These are phyloP conservation scores for Colletotrichum sidae DNA, from an alignment of 2,329 filamentous ascomycete genomes.

Conservation along the genomic window DNA sequence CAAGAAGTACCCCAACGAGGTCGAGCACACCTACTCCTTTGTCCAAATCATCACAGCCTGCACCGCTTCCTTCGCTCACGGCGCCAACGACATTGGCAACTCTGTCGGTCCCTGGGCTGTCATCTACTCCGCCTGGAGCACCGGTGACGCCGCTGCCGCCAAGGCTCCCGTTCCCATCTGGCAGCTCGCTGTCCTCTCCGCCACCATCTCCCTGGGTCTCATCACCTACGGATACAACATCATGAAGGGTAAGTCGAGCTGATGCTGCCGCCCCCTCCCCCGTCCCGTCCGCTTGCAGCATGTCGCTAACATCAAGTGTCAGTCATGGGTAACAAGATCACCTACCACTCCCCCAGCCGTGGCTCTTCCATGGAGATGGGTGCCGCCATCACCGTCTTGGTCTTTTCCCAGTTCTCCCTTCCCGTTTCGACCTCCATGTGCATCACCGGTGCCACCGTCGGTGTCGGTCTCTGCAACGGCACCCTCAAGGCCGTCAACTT, in stretches of 20 bases:
- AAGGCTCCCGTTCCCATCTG: slow-evolving; percentile 78
- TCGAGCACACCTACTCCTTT: slow-evolving; percentile 77
- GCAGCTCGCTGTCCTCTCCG: slow-evolving; percentile 78
- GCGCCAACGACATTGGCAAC: slow-evolving; percentile 82
- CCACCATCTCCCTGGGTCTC: slow-evolving; percentile 74
- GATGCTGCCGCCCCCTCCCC: not conserved
- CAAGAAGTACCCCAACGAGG: slow-evolving; percentile 75
- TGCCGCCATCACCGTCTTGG: slow-evolving; percentile 79
- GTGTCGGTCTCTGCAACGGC: slow-evolving; percentile 82
- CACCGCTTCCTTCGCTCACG: slow-evolving; percentile 80
- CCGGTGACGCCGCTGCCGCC: slow-evolving; percentile 68
- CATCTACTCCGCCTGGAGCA: slow-evolving; percentile 76
- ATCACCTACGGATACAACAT: slow-evolving; percentile 86
- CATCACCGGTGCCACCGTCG: slow-evolving; percentile 83
- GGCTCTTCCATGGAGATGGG: slow-evolving; percentile 83
- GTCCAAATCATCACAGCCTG: slow-evolving; percentile 75
- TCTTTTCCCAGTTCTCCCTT: slow-evolving; percentile 81
- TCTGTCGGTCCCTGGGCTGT: slow-evolving; percentile 77
- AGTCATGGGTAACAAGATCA: slow-evolving; percentile 87
- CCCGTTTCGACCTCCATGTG: slow-evolving; percentile 84
- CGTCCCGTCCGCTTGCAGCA: not conserved
- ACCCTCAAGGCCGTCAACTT: slow-evolving; percentile 79
- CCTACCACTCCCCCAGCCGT: slow-evolving; percentile 70
- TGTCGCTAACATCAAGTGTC: slow-evolving; percentile 37
- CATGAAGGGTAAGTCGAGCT: slow-evolving; percentile 74